Evolutionary conservation across 352 stramenopile genomes (phyloP).

Genomic region (Pythium diclinum): DNA sequence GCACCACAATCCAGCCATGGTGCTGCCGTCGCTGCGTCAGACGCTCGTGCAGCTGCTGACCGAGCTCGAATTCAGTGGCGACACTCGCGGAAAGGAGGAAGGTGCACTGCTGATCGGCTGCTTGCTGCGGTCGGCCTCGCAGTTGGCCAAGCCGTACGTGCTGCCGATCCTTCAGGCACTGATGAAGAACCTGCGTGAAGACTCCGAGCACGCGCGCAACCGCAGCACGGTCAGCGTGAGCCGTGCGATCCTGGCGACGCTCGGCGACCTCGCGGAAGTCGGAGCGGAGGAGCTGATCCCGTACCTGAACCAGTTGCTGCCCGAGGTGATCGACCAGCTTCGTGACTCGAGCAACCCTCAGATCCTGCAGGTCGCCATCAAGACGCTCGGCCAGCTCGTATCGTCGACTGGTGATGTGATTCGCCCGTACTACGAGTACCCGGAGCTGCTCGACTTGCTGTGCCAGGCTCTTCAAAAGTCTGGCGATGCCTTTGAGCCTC

Average conservation of each 20-base stretch:
- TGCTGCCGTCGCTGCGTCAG: constrained; percentile 79
- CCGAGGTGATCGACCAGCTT: constrained; percentile 86
- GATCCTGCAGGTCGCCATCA: constrained; percentile 83
- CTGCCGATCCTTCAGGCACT: constrained; percentile 80
- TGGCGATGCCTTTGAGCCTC: constrained; percentile 67
- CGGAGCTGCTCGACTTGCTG: constrained; percentile 76
- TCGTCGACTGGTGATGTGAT: constrained; percentile 84
- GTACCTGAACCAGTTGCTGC: constrained; percentile 82
- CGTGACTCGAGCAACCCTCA: constrained; percentile 81
- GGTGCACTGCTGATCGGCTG: constrained; percentile 77
- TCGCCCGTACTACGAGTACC: constrained; percentile 81
- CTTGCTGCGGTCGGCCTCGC: constrained; percentile 68
- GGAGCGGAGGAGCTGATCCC: constrained; percentile 73
- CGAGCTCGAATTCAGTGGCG: constrained; percentile 83
- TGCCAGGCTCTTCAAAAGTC: constrained; percentile 78
- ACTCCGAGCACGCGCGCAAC: constrained; percentile 70
- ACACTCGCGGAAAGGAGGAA: constrained; percentile 81
- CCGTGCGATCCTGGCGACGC: constrained; percentile 80
- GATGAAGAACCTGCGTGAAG: constrained; percentile 87
- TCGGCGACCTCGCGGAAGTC: constrained; percentile 78
- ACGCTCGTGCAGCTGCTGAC: constrained; percentile 84
- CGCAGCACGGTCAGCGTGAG: constrained; percentile 78
- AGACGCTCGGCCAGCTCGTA: constrained; percentile 79
- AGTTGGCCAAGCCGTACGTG: constrained; percentile 82
- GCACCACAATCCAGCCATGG: constrained; percentile 78